Conservation (phyloP, 2,329 filamentous ascomycete species). For the Xylariaceae sp. region DNA sequence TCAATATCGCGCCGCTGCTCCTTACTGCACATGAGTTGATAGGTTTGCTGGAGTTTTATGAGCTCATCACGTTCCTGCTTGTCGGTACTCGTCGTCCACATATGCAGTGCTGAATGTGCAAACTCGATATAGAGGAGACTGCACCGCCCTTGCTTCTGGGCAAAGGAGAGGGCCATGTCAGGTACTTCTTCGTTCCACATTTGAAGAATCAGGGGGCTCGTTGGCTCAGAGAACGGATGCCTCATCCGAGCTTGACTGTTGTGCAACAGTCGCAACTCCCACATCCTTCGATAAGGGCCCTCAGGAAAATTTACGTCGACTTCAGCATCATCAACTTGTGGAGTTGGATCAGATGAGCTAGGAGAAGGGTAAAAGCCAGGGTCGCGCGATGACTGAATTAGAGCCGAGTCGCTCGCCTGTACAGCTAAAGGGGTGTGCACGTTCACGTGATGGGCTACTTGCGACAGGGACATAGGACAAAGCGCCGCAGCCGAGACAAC, state of each 20-base stretch:
- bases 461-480: constrained; percentile 2
- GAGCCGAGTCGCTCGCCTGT: constrained; percentile 13
- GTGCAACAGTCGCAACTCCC: constrained; percentile 36
- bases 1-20: constrained; percentile 36
- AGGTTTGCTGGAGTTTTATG: constrained; percentile 34
- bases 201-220: constrained; percentile 19
- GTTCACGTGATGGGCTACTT: constrained; percentile 5
- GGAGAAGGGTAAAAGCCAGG: constrained; percentile 24
- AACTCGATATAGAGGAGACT: constrained; percentile 34
- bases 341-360: constrained; percentile 20
- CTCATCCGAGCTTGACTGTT: constrained; percentile 33
- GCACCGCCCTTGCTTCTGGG: constrained; percentile 29
- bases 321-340: constrained; percentile 20
- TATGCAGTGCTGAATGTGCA: constrained; percentile 35
- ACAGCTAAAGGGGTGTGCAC: constrained; percentile 6
- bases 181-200: constrained; percentile 34
- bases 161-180: constrained; percentile 31
- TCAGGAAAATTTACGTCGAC: constrained; percentile 33
- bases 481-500: neutral
- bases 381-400: constrained; percentile 19
- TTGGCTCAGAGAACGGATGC: constrained; percentile 26
- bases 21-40: constrained; percentile 34
- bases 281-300: constrained; percentile 33
- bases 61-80: constrained; percentile 29
- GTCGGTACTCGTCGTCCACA: constrained; percentile 30